These are phyloP conservation scores for Pichia ethanolica DNA, from an alignment of 805 yeast species.

Conservation along the genomic window DNA sequence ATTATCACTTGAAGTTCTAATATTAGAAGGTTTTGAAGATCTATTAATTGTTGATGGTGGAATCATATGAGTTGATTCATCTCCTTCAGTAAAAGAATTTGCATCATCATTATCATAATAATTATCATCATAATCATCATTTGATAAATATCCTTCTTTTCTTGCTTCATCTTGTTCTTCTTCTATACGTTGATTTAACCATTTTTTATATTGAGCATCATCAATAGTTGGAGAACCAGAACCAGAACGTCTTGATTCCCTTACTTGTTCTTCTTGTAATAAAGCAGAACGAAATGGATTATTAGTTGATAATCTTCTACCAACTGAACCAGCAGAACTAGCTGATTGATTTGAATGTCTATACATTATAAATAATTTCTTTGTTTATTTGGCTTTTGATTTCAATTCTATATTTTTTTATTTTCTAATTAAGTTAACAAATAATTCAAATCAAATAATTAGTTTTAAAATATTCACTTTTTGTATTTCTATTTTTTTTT, in stretches of 20 bases:
- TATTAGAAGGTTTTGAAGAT: constrained; percentile 13
- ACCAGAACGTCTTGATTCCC: constrained; percentile 1
- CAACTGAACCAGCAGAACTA: constrained; percentile 31
- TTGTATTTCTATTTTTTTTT: no score
- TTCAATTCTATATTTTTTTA: no score
- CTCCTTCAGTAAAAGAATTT: constrained; percentile 22
- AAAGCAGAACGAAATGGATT: constrained; percentile 63
- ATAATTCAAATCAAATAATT: no score
- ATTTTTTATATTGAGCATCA: constrained; percentile 41
- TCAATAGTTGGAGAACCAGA: constrained; percentile 14
- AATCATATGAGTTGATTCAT: constrained; percentile 11
- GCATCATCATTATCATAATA: constrained; percentile 37
- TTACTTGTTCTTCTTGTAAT: constrained; percentile 24
- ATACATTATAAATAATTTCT: constrained; percentile 17
- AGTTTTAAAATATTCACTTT: no score
- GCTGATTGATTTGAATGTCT: constrained; percentile 26
- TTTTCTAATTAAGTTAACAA: no score
- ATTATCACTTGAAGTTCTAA: constrained; percentile 9
- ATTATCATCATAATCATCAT: constrained; percentile 22
- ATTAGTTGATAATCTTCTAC: constrained; percentile 48
- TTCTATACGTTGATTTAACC: constrained; percentile 39
- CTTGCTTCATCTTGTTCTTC: constrained; percentile 22
- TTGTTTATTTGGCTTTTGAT: background rate
- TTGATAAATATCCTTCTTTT: background rate
- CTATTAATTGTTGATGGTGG: background rate